Conservation (phyloP, 1,284 basidiomycete genomes). For the Puccinia triticina region DNA sequence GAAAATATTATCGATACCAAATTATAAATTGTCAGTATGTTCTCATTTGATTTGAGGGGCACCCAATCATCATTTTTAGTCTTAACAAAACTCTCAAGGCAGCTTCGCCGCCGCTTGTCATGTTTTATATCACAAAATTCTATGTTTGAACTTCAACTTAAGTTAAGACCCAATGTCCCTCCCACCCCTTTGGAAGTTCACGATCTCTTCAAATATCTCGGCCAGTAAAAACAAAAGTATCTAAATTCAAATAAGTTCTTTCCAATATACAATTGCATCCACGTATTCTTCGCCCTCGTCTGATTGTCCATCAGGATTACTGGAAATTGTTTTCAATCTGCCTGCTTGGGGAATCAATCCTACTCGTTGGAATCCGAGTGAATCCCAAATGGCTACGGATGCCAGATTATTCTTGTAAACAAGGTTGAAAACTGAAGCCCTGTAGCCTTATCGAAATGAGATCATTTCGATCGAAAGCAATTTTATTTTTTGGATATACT, state of each 20-base stretch:
- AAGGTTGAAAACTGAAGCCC: slow-evolving; percentile 88
- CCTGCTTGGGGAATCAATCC: slow-evolving; percentile 85
- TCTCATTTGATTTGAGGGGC: no score
- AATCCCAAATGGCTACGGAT: slow-evolving; percentile 74
- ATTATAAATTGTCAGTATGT: no score
- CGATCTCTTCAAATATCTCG: no score
- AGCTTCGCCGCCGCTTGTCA: no score
- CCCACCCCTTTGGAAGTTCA: no score
- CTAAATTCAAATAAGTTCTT: slow-evolving; percentile 65
- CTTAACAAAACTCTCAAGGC: no score
- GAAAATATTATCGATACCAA: no score
- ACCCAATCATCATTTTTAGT: no score
- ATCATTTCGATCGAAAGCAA: neutral
- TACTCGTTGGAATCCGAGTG: slow-evolving; percentile 76
- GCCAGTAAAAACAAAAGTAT: neutral
- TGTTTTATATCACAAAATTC: no score
- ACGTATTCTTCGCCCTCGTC: slow-evolving; percentile 73
- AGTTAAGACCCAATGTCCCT: no score
- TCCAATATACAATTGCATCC: slow-evolving; percentile 84
- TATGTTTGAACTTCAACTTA: no score
- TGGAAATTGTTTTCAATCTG: slow-evolving; percentile 63
- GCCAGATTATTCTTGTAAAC: slow-evolving; percentile 78
- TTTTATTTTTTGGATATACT: neutral
- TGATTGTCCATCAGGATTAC: neutral
- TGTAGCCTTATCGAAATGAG: slow-evolving; percentile 66